Conservation (phyloP, 2,329 filamentous ascomycete genomes). For the Sclerotiophoma versabilis region DNA sequence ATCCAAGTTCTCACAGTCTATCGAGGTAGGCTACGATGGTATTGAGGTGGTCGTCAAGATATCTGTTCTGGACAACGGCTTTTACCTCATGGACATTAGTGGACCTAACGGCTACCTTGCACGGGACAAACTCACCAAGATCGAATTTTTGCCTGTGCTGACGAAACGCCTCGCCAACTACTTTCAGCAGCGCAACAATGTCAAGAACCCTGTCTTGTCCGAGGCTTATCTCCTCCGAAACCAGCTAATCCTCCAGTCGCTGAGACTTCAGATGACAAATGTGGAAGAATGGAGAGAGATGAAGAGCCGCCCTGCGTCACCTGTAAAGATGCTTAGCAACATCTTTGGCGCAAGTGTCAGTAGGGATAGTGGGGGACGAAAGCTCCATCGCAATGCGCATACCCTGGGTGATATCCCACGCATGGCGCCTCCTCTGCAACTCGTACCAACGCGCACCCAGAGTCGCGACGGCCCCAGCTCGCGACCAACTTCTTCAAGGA, state of each 20-base stretch:
- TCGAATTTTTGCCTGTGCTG: constrained; percentile 77
- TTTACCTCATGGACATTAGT: constrained; percentile 64
- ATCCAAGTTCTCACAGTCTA: constrained; percentile 66
- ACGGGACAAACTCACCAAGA: constrained; percentile 74
- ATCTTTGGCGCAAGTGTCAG: constrained; percentile 71
- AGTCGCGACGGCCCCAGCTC: constrained; percentile 46
- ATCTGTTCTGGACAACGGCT: constrained; percentile 60
- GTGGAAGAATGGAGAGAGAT: constrained; percentile 58
- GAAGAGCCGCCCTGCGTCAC: constrained; percentile 81
- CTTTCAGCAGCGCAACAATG: constrained; percentile 72
- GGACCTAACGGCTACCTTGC: constrained; percentile 75
- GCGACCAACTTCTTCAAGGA: constrained; percentile 45
- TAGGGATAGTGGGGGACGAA: constrained; percentile 48
- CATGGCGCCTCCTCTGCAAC: constrained; percentile 43
- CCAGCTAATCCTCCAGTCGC: constrained; percentile 74
- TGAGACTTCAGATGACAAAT: constrained; percentile 68
- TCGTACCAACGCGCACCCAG: constrained; percentile 47
- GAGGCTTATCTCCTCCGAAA: constrained; percentile 78
- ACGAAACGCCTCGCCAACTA: constrained; percentile 77
- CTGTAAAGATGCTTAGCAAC: constrained; percentile 87
- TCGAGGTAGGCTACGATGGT: constrained; percentile 58
- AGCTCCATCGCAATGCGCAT: constrained; percentile 43
- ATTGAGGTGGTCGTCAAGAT: constrained; percentile 76
- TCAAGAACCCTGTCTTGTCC: constrained; percentile 69
- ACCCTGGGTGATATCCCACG: constrained; percentile 47